Conservation (phyloP, 805 yeast genomes). For the Schizosaccharomyces lindneri region DNA sequence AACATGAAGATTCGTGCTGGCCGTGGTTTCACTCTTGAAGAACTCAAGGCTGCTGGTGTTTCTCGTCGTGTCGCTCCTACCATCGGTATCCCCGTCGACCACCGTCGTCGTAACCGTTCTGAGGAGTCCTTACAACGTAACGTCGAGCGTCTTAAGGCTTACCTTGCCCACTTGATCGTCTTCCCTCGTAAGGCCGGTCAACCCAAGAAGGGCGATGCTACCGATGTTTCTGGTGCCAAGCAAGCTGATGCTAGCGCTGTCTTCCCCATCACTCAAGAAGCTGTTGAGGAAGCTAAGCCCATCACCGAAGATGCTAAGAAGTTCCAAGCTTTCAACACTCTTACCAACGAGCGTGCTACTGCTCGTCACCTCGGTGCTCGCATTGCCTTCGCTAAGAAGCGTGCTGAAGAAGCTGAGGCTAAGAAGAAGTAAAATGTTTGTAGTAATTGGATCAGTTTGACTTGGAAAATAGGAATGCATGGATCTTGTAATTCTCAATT, state of each 20-base stretch:
- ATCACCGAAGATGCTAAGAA: conserved; percentile 39
- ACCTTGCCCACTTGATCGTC: conserved; percentile 83
- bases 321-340: conserved; percentile 76
- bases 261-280: conserved; percentile 78
- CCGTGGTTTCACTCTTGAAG: conserved; percentile 96
- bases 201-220: conserved; percentile 26
- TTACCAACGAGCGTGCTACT: conserved; percentile 84
- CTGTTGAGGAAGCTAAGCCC: conserved; percentile 64
- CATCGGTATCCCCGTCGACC: conserved; percentile 95
- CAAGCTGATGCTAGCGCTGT: conserved; percentile 23
- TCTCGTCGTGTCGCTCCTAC: conserved; percentile 91
- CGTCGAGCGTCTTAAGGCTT: conserved; percentile 90
- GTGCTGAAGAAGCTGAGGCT: conserved; percentile 83
- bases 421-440: conserved; percentile 19
- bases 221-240: conserved; percentile 42
- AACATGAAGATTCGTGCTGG: conserved; percentile 99
- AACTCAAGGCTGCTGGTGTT: conserved; percentile 89
- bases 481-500: too few species aligned
- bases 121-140: conserved; percentile 83
- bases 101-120: conserved; percentile 97
- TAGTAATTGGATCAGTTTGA: conserved; percentile 1
- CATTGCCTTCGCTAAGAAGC: conserved; percentile 90
- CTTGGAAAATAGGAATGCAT: not conserved
- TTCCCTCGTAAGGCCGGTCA: conserved; percentile 77
- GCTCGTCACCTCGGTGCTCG: conserved; percentile 87